Evolutionary conservation across 1,284 basidiomycete species (phyloP).

Genomic region (Naganishia sp.): DNA sequence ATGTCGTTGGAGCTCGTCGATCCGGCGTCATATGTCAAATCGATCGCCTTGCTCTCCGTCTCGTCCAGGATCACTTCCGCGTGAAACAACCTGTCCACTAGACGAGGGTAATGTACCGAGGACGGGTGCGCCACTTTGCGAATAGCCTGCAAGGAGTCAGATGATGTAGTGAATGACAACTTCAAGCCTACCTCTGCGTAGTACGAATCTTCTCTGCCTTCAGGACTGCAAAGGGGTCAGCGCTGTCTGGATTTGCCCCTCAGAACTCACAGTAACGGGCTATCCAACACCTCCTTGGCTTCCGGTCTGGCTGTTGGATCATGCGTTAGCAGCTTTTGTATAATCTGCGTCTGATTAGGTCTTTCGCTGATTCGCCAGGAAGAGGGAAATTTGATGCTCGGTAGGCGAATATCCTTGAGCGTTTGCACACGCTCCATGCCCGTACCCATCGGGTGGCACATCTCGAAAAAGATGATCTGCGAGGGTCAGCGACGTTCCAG

Average conservation of each 20-base stretch:
- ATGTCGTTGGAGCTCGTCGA: slow-evolving; percentile 70
- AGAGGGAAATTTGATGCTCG: slow-evolving; percentile 70
- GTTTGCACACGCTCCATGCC: slow-evolving; percentile 82
- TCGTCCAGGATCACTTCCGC: slow-evolving; percentile 27
- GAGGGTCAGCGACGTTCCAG: neutral
- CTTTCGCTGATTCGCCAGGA: slow-evolving; percentile 65
- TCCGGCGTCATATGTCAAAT: slow-evolving; percentile 77
- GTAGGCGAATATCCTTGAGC: slow-evolving; percentile 73
- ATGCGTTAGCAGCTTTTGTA: slow-evolving; percentile 79
- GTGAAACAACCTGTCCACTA: slow-evolving; percentile 46
- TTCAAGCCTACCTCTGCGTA: slow-evolving; percentile 35
- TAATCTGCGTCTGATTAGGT: slow-evolving; percentile 60
- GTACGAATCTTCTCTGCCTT: slow-evolving; percentile 35
- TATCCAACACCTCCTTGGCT: slow-evolving; percentile 81
- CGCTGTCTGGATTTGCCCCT: slow-evolving; percentile 8
- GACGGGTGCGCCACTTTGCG: slow-evolving; percentile 49
- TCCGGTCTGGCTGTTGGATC: slow-evolving; percentile 78
- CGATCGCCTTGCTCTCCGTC: slow-evolving; percentile 13
- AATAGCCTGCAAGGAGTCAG: slow-evolving; percentile 31
- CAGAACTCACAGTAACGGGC: slow-evolving; percentile 61
- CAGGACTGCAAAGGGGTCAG: slow-evolving; percentile 57
- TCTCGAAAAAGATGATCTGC: slow-evolving; percentile 95
- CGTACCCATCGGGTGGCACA: slow-evolving; percentile 88
- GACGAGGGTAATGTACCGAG: slow-evolving; percentile 47
- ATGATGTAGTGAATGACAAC: neutral